Base-by-base conservation (phyloP, 2,329 filamentous ascomycete genomes). In the Lachnellula cervina region DNA sequence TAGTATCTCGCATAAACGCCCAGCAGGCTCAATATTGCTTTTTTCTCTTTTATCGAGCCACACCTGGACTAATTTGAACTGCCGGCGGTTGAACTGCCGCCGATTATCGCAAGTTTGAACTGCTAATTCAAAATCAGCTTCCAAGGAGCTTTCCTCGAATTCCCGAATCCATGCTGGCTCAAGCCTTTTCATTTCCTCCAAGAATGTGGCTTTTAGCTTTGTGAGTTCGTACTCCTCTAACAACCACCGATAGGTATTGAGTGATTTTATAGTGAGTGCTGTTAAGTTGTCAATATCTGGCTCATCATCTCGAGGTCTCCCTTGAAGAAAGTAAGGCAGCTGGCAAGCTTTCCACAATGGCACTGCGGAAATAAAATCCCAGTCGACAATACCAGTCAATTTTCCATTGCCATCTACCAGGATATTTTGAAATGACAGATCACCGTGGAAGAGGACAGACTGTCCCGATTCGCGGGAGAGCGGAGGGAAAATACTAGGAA, bases 321-420 rank as follows among this genome's bases (percentile, higher is more conserved):
- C 68, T 0, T 60, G 38, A 1, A 77, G 63, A 49, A 77, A 73
- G 28, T 63, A 58, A 8, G 74, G 73, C 25, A 68, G 46, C 23
- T 65, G 51, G 11, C 66, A 68, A 4, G 68, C 62, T 48, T 65
- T 59, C 75, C 74, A 78, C 14, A 70, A 59, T 6, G 74, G 75
- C 53, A 75, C 28, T 1, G 71, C 61, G 0, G 71, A 75, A 11
- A 75, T 70, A 43, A 70, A 76, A 54, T 77, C 73, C 73, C 73
- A 78, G 58, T 77, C 73, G 3, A 76, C 45, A 0, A 77, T 49
- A 4, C 61, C 74, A 1, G 71, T 73, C 5, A 77, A 59, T 0
- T 56, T 55, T 0, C 71, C 71, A 5, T 68, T 28, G 0, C 71
- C 64, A 51, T 76, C 65, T 1, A 77, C 69, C 25, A 77, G 59